Evolutionary conservation across 208 protist genomes (phyloP).

Genomic region (Trypanosomatidae sp.): DNA sequence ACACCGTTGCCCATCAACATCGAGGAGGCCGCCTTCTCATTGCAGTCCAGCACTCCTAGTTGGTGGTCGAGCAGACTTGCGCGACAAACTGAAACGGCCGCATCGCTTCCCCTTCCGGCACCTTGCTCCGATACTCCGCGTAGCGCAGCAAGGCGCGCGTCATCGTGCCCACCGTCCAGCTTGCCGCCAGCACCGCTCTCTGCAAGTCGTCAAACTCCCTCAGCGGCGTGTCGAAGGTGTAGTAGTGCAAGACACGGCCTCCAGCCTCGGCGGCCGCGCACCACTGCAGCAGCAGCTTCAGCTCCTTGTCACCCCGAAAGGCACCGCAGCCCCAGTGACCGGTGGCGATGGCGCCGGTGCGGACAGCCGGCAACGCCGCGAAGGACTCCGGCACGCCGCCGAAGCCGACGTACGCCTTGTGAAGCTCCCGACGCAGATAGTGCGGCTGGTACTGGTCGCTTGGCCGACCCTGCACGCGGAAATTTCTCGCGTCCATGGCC

Average conservation of each 20-base stretch:
- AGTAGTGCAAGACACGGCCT: conserved; percentile 44
- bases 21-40: too few relatives aligned
- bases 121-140: too few relatives aligned
- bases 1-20: too few relatives aligned
- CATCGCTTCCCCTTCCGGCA: too few relatives aligned
- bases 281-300: conserved; percentile 89
- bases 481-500: conserved; percentile 76
- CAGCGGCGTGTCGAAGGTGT: conserved; percentile 35
- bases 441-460: conserved; percentile 44
- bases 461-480: not conserved
- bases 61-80: too few relatives aligned
- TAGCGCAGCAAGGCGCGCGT: too few relatives aligned
- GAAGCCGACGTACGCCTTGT: conserved; percentile 86
- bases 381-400: conserved; percentile 14
- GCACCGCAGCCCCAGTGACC: conserved; percentile 93
- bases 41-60: too few relatives aligned
- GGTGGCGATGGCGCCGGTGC: conserved; percentile 54
- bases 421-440: conserved; percentile 64
- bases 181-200: conserved; percentile 41
- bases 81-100: too few relatives aligned
- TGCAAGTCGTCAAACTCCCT: conserved; percentile 21
- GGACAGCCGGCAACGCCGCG: conserved; percentile 19
- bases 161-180: too few relatives aligned
- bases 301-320: conserved; percentile 77
- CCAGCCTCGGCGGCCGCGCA: conserved; percentile 66